Base-by-base conservation (phyloP, 441 rosid genomes). In the Corymbia citriodora region DNA sequence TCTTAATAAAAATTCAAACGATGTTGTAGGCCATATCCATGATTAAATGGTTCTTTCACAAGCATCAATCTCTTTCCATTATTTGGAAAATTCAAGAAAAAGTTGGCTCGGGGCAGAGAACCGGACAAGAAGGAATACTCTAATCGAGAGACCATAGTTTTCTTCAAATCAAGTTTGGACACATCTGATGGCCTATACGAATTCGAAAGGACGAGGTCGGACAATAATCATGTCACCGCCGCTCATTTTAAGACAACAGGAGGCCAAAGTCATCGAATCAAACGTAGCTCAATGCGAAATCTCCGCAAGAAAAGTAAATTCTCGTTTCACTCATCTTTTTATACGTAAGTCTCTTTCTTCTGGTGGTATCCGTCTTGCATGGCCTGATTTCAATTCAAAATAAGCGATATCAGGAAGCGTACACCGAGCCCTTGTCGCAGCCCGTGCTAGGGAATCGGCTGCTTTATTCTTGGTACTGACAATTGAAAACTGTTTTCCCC, bases 381-480 rank as follows among this genome's bases (percentile, higher is more conserved):
- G 68, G 68, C 68, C 68, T 27, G 6, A 40, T 40, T 61, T 61
- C 68, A 12, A 27, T 25, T 27, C 0, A 9, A 21, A 57, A 10
- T 2, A 29, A 61, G 68, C 68, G 82, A 40, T 5, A 72, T 36
- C 10, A 18, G 49, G 82, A 27, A 65, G 36, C 10, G 74, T n/a
- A 40, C 45, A 40, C 45, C 1, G 0, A 57, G 63, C 13, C 63
- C 63, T 57, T 18, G 10, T 57, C 0, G 6, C 6, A 57, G 13
- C 63, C 3, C 13, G 0, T 23, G 63, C 7, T 57, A 2, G 29
- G 9, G 0, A 57, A 57, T 23, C 0, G 2, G 2, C 10, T 57
- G 29, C 63, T 57, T 57, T 3, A 57, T 57, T 57, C 63, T 57
- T 57, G 63, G 63, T 57, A 57, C 29, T 1, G 10, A 57, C 25